These are phyloP conservation scores for Gossypium schwendimanii DNA, from an alignment of 441 rosid species.

Conservation along the genomic window DNA sequence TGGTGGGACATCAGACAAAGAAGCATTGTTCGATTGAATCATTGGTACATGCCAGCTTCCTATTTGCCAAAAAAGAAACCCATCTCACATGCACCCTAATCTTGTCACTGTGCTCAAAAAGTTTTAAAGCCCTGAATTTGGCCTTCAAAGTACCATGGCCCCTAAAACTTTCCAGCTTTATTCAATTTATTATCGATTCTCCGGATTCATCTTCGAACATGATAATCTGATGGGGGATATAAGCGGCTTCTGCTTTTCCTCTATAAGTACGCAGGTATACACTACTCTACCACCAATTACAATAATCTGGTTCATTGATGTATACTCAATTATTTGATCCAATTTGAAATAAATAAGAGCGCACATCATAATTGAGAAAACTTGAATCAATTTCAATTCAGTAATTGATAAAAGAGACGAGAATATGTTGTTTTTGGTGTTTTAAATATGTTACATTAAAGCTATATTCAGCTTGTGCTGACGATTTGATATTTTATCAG, in stretches of 20 bases:
- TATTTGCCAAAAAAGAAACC: constrained; percentile 12
- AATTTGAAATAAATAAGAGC: no score
- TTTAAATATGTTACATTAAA: no score
- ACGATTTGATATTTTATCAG: no score
- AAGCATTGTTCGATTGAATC: constrained; percentile 26
- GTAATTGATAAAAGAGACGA: no score
- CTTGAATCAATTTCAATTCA: no score
- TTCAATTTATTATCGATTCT: background rate
- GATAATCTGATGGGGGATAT: background rate
- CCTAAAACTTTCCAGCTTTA: constrained; percentile 4
- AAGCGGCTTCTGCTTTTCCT: background rate
- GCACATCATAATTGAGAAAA: no score
- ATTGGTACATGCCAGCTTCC: constrained; percentile 32
- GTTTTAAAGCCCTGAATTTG: background rate
- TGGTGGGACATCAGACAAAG: constrained; percentile 29
- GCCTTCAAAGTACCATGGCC: constrained; percentile 14
- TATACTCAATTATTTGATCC: no score
- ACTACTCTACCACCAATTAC: background rate
- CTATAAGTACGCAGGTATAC: background rate
- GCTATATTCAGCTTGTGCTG: no score
- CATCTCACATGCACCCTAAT: constrained; percentile 25
- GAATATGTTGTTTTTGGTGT: no score
- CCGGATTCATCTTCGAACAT: background rate
- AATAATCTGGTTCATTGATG: background rate
- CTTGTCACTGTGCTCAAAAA: constrained; percentile 15